Evolutionary conservation across 2,329 filamentous ascomycete genomes (phyloP).

Genomic region (Pseudocercospora eumusae): DNA sequence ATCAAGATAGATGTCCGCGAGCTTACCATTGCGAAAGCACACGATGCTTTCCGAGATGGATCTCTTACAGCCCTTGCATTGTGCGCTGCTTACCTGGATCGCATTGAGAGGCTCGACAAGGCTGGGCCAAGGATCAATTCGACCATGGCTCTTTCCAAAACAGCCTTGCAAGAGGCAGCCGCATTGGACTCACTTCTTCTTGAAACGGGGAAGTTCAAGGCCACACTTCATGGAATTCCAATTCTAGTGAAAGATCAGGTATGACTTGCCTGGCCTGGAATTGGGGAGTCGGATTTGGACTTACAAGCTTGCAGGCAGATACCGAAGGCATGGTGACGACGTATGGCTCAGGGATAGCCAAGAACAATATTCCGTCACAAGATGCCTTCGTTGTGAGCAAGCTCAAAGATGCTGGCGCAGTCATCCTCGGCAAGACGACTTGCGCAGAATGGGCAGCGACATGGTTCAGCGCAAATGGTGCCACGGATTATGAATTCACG

Average conservation of each 20-base stretch:
- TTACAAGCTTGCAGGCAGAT: not conserved
- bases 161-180: not conserved
- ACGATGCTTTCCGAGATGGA: not conserved
- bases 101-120: not conserved
- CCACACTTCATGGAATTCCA: not conserved
- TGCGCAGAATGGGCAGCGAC: conserved; percentile 1
- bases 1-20: not conserved
- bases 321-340: not conserved
- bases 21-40: not conserved
- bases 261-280: not conserved
- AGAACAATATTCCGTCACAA: not conserved
- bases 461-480: conserved; percentile 2
- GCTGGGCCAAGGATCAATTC: not conserved
- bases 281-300: not conserved
- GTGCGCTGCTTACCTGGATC: conserved; percentile 1
- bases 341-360: not conserved
- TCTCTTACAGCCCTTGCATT: not conserved
- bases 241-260: not conserved
- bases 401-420: not conserved
- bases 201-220: not conserved
- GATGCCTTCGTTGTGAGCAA: conserved; percentile 1
- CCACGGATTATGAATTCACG: not conserved
- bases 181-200: not conserved
- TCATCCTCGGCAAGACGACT: not conserved
- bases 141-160: not conserved